Percentiles rank a stretch among this genome's conserved stretches.
phyloP scores from a whole-genome alignment of 2,329 filamentous ascomycete genomes.

The Davidsoniella eucalypti region DNA sequence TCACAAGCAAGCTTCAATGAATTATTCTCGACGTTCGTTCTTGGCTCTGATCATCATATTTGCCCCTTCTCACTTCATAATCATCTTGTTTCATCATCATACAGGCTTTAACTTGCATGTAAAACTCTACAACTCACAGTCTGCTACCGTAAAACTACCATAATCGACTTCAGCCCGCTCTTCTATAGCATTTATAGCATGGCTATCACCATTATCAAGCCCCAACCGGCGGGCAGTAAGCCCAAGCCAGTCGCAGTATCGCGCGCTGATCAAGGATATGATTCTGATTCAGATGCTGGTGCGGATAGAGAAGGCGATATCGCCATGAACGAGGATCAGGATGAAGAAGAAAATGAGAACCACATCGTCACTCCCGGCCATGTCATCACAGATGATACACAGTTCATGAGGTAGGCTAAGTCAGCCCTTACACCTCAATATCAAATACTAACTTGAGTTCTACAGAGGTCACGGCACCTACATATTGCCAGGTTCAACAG shows the following conservation, averaged over 20 bases:
- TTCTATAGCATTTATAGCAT: constrained; percentile 17
- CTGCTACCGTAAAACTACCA: no score
- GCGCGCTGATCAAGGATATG: constrained; percentile 18
- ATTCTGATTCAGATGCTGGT: constrained; percentile 30
- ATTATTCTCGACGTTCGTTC: no score
- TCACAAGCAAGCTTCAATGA: no score
- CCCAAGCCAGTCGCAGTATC: constrained; percentile 11
- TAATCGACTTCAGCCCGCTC: no score
- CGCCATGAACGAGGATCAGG: constrained; percentile 23
- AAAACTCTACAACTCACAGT: no score
- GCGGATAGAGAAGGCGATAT: constrained; percentile 29
- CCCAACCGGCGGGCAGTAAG: constrained; percentile 19
- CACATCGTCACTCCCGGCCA: constrained; percentile 78
- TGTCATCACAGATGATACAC: constrained; percentile 73
- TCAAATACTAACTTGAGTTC: not conserved
- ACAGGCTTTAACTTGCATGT: no score
- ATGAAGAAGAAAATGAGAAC: constrained; percentile 18
- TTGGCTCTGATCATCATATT: no score
- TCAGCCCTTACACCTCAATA: not conserved
- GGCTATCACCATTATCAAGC: constrained; percentile 33
- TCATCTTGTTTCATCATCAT: no score
- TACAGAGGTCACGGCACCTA: constrained; percentile 83
- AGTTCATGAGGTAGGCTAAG: constrained; percentile 67
- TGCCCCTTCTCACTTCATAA: no score
- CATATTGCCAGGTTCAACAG: constrained; percentile 40